phyloP scores from a whole-genome alignment of 1,284 basidiomycete species.

The Ustilago crameri region DNA sequence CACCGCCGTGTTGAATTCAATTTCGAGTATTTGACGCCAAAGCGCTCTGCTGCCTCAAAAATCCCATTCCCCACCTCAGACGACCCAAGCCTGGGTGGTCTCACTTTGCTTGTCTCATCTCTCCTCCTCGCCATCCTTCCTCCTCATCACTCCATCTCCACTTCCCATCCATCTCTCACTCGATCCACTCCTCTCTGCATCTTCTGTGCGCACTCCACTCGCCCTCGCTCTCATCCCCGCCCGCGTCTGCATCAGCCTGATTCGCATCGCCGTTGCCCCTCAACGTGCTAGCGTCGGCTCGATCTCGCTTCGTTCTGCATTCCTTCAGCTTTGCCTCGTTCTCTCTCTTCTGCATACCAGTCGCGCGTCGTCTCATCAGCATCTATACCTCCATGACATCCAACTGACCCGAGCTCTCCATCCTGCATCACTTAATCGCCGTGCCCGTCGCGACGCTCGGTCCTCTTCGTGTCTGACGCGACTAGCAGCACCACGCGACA shows the following conservation, averaged over 20 bases:
- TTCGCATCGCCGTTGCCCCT: background rate
- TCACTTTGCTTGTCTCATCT: slow-evolving; percentile 2
- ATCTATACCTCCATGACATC: slow-evolving; percentile 17
- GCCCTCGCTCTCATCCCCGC: slow-evolving; percentile 2
- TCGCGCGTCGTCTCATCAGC: slow-evolving; percentile 19
- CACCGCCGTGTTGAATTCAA: slow-evolving; percentile 22
- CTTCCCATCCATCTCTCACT: slow-evolving; percentile 5
- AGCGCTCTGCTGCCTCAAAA: slow-evolving; percentile 21
- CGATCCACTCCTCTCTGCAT: slow-evolving; percentile 11
- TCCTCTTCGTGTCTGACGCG: slow-evolving; percentile 26
- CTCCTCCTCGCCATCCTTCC: slow-evolving; percentile 3
- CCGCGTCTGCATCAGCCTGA: background rate
- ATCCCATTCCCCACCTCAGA: slow-evolving; percentile 8
- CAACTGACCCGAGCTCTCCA: slow-evolving; percentile 21
- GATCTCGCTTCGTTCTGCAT: slow-evolving; percentile 4
- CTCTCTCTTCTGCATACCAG: slow-evolving; percentile 4
- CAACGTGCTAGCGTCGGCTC: slow-evolving; percentile 14
- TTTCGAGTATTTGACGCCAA: slow-evolving; percentile 7
- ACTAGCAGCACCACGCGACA: slow-evolving; percentile 15
- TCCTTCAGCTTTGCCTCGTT: slow-evolving; percentile 2
- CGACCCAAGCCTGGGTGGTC: slow-evolving; percentile 11
- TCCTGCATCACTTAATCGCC: slow-evolving; percentile 14
- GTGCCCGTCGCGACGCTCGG: slow-evolving; percentile 24
- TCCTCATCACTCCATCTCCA: slow-evolving; percentile 5
- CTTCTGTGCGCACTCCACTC: slow-evolving; percentile 7